Evolutionary conservation across 2,329 filamentous ascomycete genomes (phyloP).

Genomic region (Myriosclerotinia duriaeana): DNA sequence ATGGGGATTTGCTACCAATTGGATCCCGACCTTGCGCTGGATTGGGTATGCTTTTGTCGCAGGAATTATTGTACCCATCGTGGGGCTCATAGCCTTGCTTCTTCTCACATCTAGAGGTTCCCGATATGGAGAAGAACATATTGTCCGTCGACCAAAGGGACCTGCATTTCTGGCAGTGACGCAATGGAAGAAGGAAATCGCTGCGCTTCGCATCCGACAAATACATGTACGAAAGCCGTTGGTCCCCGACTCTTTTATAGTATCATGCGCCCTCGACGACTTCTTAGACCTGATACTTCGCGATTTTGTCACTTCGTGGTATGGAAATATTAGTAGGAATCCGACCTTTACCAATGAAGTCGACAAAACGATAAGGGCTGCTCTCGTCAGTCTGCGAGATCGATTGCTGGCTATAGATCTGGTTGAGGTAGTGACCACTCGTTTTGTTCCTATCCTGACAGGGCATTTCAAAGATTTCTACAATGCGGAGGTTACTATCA

Average conservation of each 20-base stretch:
- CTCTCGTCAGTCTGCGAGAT: conserved; percentile 69
- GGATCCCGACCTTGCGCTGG: conserved; percentile 80
- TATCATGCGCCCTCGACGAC: conserved; percentile 78
- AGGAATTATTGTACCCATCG: conserved; percentile 59
- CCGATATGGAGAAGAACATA: conserved; percentile 45
- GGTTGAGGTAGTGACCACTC: conserved; percentile 77
- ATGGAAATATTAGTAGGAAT: conserved; percentile 77
- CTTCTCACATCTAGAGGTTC: conserved; percentile 59
- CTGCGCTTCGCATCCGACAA: conserved; percentile 63
- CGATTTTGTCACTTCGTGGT: conserved; percentile 89
- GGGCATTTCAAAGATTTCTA: conserved; percentile 87
- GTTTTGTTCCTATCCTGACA: conserved; percentile 84
- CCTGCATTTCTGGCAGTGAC: conserved; percentile 60
- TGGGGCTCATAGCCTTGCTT: conserved; percentile 58
- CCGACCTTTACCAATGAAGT: conserved; percentile 82
- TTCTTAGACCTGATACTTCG: conserved; percentile 73
- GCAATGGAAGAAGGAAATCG: conserved; percentile 70
- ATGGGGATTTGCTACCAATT: conserved; percentile 83
- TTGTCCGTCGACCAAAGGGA: conserved; percentile 46
- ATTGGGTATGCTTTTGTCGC: conserved; percentile 78
- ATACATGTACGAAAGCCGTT: conserved; percentile 68
- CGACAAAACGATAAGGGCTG: conserved; percentile 73
- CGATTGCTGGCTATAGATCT: conserved; percentile 75
- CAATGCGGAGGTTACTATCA: conserved; percentile 81
- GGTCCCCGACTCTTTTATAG: conserved; percentile 70